Base-by-base conservation (phyloP, 306 rosid genomes). In the Sicyos edulis region DNA sequence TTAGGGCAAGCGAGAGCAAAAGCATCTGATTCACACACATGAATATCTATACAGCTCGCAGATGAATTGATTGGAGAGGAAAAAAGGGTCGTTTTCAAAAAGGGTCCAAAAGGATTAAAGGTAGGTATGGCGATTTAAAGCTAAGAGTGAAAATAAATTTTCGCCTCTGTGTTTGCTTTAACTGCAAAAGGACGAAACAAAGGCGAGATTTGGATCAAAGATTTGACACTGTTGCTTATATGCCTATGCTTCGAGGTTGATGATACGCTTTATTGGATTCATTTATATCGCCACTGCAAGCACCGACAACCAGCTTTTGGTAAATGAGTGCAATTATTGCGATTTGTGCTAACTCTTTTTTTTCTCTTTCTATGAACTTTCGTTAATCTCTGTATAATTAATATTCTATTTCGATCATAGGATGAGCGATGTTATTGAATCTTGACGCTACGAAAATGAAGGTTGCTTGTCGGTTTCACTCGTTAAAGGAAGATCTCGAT, bases 21-120 rank as follows among this genome's bases (percentile, higher is more conserved):
- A 79, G 80, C 61, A 51, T 74, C 77, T 26, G 77, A 74, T 74
- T 61, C 26, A 16, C 83, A 57, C 73, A 58, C 71, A 74, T 10
- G 76, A 19, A 82, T 76, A 78, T 79, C 80, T 80, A 90, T 87
- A 87, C 93, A 86, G 76, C 8, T 2, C 53, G 69, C 74, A 70
- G 60, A 49, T 74, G 82, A 81, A 78, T 76, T 80, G 73, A 76
- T 82, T 80, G 76, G 21, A 74, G 70, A 75, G 82, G 61, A 74
- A 16, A 6, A 44, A 53, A 56, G 84, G 60, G 90, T 87, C 86
- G 24, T 75, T 86, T 73, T 74, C 79, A 83, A 57, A 79, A 50
- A 73, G 80, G 83, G 80, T 69, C 83, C 88, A 69, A 32, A 24
- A 20, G 44, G 61, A 61, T 71, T 58, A 81, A 66, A 69, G 72